These are phyloP conservation scores for Parathielavia appendiculata DNA, from an alignment of 495 filamentous ascomycete genomes.

Conservation along the genomic window DNA sequence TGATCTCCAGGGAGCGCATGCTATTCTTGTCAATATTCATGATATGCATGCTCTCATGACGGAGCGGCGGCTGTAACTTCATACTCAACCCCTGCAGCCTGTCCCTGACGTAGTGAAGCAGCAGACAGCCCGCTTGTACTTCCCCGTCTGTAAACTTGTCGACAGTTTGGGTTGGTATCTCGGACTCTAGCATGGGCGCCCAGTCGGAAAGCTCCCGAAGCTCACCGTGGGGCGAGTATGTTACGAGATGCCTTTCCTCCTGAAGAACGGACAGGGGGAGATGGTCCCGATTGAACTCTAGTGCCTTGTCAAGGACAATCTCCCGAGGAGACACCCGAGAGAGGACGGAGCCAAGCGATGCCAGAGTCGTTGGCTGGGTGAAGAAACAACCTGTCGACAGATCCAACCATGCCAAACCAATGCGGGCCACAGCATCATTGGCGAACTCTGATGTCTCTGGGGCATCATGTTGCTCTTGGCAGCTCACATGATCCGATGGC, in stretches of 20 bases:
- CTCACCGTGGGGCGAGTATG: conserved; percentile 45
- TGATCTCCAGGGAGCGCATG: conserved; percentile 83
- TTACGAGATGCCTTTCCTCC: conserved; percentile 57
- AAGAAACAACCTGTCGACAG: conserved; percentile 91
- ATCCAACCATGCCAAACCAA: conserved; percentile 92
- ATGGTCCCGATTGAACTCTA: conserved; percentile 46
- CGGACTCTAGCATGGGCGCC: conserved; percentile 69
- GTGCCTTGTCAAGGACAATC: conserved; percentile 65
- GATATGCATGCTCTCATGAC: conserved; percentile 63
- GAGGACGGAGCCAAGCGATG: conserved; percentile 68
- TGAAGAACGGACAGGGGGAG: conserved; percentile 41
- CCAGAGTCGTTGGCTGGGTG: conserved; percentile 70
- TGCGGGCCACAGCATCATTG: conserved; percentile 24
- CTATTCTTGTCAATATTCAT: conserved; percentile 92
- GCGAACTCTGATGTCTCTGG: conserved; percentile 5
- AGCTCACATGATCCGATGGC: conserved; percentile 11
- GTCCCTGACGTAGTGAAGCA: conserved; percentile 77
- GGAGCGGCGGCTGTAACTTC: conserved; percentile 77
- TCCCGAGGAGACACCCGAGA: conserved; percentile 81
- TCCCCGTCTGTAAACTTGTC: conserved; percentile 48
- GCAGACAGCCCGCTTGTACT: conserved; percentile 61
- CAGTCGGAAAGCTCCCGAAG: conserved; percentile 59
- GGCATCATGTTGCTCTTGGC: conserved; percentile 6
- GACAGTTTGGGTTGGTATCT: conserved; percentile 42
- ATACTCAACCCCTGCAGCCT: conserved; percentile 73